Conservation (phyloP, 2,329 filamentous ascomycete species). For the Canariomyces notabilis region DNA sequence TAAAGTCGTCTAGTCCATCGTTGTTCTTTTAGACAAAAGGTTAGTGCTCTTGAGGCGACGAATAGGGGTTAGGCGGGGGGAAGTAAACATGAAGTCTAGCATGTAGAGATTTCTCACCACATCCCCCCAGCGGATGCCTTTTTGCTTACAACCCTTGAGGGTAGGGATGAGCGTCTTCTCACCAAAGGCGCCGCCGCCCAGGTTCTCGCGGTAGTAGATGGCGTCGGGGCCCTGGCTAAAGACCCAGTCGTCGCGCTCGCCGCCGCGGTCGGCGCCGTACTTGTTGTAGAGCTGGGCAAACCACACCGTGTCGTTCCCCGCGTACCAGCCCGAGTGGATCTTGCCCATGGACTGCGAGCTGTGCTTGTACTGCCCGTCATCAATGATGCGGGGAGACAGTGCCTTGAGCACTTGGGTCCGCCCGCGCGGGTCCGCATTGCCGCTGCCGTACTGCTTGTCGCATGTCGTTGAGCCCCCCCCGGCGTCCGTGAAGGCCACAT, state of each 20-base stretch:
- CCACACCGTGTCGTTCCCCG: not conserved
- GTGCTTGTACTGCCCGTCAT: constrained; percentile 7
- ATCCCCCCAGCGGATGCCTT: constrained; percentile 6
- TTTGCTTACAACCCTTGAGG: not conserved
- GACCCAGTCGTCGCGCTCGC: constrained; percentile 4
- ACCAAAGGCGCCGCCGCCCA: not conserved
- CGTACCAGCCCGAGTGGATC: constrained; percentile 1
- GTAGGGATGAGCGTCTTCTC: constrained; percentile 1
- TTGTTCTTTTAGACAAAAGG: no score
- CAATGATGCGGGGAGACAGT: constrained; percentile 6
- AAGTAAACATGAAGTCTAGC: no score
- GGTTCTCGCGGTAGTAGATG: constrained; percentile 6
- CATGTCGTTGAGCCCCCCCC: not conserved
- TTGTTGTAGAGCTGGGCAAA: constrained; percentile 6
- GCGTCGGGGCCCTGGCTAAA: not conserved
- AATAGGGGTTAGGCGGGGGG: no score
- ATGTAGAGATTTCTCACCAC: no score
- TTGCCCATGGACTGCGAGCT: constrained; percentile 6
- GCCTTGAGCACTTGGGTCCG: constrained; percentile 1
- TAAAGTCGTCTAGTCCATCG: constrained; percentile 8
- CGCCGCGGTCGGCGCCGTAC: constrained; percentile 2
- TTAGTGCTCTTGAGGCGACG: no score
- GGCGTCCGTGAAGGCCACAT: constrained; percentile 3
- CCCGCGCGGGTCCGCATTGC: not conserved
- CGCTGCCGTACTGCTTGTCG: not conserved